Evolutionary conservation across 768 basidiomycete species (phyloP).

Genomic region (Candolleomyces eurysporus): DNA sequence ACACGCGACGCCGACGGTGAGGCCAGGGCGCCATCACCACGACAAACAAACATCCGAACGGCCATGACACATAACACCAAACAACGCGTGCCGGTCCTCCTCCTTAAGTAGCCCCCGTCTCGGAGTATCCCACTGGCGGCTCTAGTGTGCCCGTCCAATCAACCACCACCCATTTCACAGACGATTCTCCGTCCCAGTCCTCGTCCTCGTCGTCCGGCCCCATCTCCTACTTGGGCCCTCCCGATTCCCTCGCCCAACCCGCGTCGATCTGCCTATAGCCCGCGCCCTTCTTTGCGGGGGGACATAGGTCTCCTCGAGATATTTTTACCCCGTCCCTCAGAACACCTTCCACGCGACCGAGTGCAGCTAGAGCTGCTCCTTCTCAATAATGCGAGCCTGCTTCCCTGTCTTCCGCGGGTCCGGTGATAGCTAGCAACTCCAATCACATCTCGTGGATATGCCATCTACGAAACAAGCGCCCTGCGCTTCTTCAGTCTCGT

Average conservation of each 20-base stretch:
- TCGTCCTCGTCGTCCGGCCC: too few relatives aligned
- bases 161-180: background rate
- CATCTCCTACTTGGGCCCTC: too few relatives aligned
- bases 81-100: background rate
- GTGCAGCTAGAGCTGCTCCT: background rate
- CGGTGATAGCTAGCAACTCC: constrained; percentile 3
- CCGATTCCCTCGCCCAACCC: background rate
- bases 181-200: background rate
- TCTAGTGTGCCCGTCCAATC: background rate
- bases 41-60: background rate
- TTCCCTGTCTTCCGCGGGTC: background rate
- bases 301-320: background rate
- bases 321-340: background rate
- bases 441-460: background rate
- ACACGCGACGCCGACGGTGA: background rate
- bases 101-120: background rate
- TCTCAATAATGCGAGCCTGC: background rate
- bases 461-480: background rate
- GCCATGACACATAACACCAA: background rate
- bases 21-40: background rate
- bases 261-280: background rate
- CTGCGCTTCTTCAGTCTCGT: constrained; percentile 1
- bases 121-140: background rate
- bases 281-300: background rate
- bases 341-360: background rate